Base-by-base conservation (phyloP, 2,329 filamentous ascomycete genomes). In the Hypoxylon sp. region DNA sequence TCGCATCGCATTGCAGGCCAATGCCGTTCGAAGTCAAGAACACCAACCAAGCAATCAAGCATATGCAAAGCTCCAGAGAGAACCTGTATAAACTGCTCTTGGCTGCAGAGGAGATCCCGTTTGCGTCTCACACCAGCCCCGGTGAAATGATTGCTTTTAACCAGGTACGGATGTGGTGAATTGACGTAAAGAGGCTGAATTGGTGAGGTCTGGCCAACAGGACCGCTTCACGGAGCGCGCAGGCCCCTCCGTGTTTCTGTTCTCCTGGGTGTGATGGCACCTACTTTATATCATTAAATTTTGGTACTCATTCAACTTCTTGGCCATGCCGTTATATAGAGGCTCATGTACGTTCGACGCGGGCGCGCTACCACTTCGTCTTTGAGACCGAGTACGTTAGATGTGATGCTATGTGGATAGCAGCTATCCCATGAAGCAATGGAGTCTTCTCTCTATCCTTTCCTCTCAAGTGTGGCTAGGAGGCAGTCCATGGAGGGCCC, bases 111-210 rank as follows among this genome's bases (percentile, higher is more conserved):
- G 21, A 38, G 25, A 48, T 20, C 45, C 45, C 44, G 37, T 49
- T 29, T 19, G n/a, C 25, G 26, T 26, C 38, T 49, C 40, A 23
- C 15, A n/a, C 45, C 32, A 40, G 17, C 32, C 13, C 25, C 42
- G 36, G 45, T 31, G 29, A 42, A 31, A 45, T 31, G 26, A 26
- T 13, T 17, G 31, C 21, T 45, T 53, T 53, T 56, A 45, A 51
- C 48, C 45, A 44, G 32, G 51, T 45, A 31, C 23, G 31, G 34
- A 45, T 32, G 49, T 15, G 48, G 12, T 50, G 40, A 32, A 36
- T 46, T 44, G 34, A 48, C 26, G 34, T n/a, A 41, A 53, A 59
- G 56, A 56, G 56, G 52, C 52, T 59, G 52, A 59, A 59, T 59
- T 50, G 43, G 23, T 36, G 11, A 15, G 12, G 45, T 11, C 15